Evolutionary conservation across 331 rosid species (phyloP).

Genomic region (Phaseolus coccineus): DNA sequence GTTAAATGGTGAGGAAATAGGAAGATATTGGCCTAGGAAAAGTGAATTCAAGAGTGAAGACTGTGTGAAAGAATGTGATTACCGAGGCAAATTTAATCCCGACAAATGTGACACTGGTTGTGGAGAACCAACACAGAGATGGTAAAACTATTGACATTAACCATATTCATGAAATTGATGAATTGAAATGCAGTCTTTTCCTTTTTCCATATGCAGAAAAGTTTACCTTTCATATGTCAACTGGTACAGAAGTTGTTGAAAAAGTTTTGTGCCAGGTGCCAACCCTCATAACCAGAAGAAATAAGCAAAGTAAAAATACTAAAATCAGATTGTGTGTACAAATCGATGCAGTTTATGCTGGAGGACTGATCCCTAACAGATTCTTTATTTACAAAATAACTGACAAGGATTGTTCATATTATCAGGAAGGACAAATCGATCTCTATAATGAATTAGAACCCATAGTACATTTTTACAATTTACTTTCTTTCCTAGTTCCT

Average conservation of each 20-base stretch:
- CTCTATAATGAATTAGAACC: constrained; percentile 32
- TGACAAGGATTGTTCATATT: neutral
- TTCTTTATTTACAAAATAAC: constrained; percentile 13
- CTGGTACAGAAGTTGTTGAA: constrained; percentile 17
- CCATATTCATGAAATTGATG: constrained; percentile 20
- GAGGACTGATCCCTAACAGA: constrained; percentile 9
- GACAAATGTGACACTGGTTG: constrained; percentile 90
- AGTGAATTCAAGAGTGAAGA: constrained; percentile 58
- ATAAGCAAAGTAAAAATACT: constrained; percentile 18
- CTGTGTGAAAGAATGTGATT: constrained; percentile 84
- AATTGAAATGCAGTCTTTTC: constrained; percentile 27
- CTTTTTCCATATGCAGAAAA: neutral
- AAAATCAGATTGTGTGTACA: constrained; percentile 2
- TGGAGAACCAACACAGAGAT: constrained; percentile 92
- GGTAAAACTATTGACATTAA: constrained; percentile 56
- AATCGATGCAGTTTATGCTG: neutral
- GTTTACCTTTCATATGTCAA: neutral
- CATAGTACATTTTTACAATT: neutral
- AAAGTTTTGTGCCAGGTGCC: constrained; percentile 9
- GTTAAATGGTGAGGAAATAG: constrained; percentile 99
- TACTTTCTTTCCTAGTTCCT: constrained; percentile 3
- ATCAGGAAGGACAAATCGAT: neutral
- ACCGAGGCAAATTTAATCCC: constrained; percentile 85
- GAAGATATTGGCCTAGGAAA: constrained; percentile 92
- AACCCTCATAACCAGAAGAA: constrained; percentile 14